Base-by-base conservation (phyloP, 805 yeast genomes). In the Wickerhamomyces subpelliculosus region DNA sequence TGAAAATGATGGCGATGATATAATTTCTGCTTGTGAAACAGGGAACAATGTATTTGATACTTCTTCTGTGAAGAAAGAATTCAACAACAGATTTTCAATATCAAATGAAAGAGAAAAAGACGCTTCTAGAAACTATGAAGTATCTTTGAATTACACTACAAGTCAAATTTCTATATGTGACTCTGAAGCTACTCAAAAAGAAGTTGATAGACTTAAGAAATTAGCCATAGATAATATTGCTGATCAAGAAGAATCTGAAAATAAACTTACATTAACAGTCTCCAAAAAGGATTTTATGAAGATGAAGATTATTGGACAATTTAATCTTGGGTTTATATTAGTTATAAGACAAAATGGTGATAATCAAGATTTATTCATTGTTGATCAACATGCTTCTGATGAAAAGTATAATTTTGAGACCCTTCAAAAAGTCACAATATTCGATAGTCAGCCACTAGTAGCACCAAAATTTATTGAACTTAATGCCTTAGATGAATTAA, bases 331-430 rank as follows among this genome's bases (percentile, higher is more conserved):
- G 0, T 93, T 93, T 49, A 86, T 93, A n/a, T 55, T 89, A 16
- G 93, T 85, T 0, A 71, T 75, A 3, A 67, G 78, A 36, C 58
- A 60, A n/a, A 53, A 56, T 3, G 49, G 44, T n/a, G 55, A 55
- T 4, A 47, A 40, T 12, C 55, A 55, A n/a, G 87, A 87, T 52
- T 50, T 90, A 24, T 89, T 93, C 51, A 89, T 93, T 25, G 72
- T 93, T 34, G 99, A 93, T 57, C 99, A 93, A 59, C 99, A 93
- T 64, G 98, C 98, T 1, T 84, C 95, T 47, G 98, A 93, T 62
- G 99, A 93, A 53, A 93, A 89, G 49, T 87, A 53, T 64, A 93
- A 93, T 58, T 93, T 86, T 64, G 98, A 93, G 57, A 67, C 65
- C 35, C 60, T 84, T 13, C 79, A 75, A 47, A 58, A 64, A 14